These are phyloP conservation scores for Brassica juncea DNA, from an alignment of 345 rosid genomes.

Conservation along the genomic window DNA sequence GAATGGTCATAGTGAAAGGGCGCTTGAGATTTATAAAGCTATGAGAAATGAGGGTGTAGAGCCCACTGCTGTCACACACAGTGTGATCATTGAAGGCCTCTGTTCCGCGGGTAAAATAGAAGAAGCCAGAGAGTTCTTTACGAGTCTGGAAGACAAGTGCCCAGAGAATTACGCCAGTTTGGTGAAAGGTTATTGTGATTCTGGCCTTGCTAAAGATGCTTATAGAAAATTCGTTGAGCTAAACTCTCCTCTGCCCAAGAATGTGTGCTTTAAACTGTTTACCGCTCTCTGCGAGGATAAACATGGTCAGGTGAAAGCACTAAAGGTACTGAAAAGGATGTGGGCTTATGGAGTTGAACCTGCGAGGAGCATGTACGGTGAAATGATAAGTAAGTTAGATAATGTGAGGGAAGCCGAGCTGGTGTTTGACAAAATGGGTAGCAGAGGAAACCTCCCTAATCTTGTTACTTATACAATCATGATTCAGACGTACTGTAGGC, in stretches of 20 bases:
- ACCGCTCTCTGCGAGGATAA: slow-evolving; percentile 47
- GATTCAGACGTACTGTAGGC: slow-evolving; percentile 63
- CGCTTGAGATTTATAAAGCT: slow-evolving; percentile 34
- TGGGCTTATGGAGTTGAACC: slow-evolving; percentile 45
- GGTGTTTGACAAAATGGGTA: slow-evolving; percentile 45
- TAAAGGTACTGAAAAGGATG: slow-evolving; percentile 47
- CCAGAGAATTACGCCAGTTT: slow-evolving; percentile 52
- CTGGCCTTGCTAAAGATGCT: slow-evolving; percentile 47
- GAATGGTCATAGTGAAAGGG: slow-evolving; percentile 50
- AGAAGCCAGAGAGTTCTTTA: slow-evolving; percentile 60
- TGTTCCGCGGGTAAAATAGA: slow-evolving; percentile 62
- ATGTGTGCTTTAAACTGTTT: slow-evolving; percentile 55
- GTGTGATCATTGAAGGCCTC: slow-evolving; percentile 64
- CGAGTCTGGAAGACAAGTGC: slow-evolving; percentile 41
- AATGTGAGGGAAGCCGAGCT: slow-evolving; percentile 45
- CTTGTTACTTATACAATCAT: slow-evolving; percentile 59
- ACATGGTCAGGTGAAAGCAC: slow-evolving; percentile 44
- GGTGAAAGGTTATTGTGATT: slow-evolving; percentile 65
- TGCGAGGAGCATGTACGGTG: slow-evolving; percentile 47
- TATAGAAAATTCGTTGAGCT: slow-evolving; percentile 43
- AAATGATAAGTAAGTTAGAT: slow-evolving; percentile 52
- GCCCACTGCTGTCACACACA: slow-evolving; percentile 52
- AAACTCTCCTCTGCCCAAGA: slow-evolving; percentile 41
- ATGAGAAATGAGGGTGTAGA: slow-evolving; percentile 51
- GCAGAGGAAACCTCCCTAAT: slow-evolving; percentile 53